These are phyloP conservation scores for Trypanosoma congolense DNA, from an alignment of 208 protist genomes.

Conservation along the genomic window DNA sequence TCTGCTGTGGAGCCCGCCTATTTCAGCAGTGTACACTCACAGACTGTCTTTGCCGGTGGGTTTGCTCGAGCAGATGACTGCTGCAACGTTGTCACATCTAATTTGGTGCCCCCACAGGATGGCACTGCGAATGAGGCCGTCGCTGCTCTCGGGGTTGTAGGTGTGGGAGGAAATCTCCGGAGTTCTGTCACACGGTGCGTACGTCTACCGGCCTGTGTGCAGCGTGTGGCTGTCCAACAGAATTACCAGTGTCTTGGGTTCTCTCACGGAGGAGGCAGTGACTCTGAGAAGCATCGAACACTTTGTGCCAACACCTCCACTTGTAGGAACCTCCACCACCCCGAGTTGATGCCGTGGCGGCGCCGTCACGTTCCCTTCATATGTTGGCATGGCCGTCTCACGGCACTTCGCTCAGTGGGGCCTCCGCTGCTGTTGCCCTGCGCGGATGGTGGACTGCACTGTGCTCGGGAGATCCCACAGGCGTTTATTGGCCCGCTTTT, in stretches of 20 bases:
- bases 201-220: constrained; percentile 33
- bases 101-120: constrained; percentile 8
- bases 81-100: constrained; percentile 35
- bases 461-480: constrained; percentile 44
- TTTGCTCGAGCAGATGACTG: constrained; percentile 40
- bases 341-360: constrained; percentile 2
- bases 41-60: constrained; percentile 13
- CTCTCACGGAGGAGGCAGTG: background rate
- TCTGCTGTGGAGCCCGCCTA: constrained; percentile 21
- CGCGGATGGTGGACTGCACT: constrained; percentile 56
- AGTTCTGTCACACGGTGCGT: constrained; percentile 10
- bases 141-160: constrained; percentile 10
- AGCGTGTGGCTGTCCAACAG: constrained; percentile 6
- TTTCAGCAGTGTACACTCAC: constrained; percentile 12
- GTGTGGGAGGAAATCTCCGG: constrained; percentile 22
- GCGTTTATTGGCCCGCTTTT: constrained; percentile 48
- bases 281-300: background rate
- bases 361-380: constrained; percentile 6
- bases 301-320: background rate
- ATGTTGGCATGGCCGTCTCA: constrained; percentile 5
- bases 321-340: background rate
- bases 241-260: background rate
- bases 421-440: constrained; percentile 42
- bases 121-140: background rate
- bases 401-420: constrained; percentile 20